Evolutionary conservation across 1,284 basidiomycete genomes (phyloP).

Genomic region (Rhizoctonia solani): DNA sequence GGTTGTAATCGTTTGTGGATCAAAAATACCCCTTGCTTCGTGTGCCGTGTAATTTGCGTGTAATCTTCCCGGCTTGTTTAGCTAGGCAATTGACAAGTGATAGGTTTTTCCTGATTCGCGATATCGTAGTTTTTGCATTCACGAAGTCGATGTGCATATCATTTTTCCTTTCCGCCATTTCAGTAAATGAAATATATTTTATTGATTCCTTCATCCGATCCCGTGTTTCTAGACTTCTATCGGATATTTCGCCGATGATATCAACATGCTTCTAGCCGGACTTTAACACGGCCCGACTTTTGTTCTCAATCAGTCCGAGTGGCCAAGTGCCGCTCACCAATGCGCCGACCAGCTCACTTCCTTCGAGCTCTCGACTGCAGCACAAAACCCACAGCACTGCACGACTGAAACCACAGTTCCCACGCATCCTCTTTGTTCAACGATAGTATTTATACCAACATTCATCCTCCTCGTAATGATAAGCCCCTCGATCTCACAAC

Average conservation of each 20-base stretch:
- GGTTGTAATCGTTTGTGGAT: constrained; percentile 22
- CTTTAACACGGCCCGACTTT: too few relatives aligned
- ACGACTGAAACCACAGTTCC: neutral
- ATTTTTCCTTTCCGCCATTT: too few relatives aligned
- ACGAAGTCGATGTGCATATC: too few relatives aligned
- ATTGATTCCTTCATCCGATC: too few relatives aligned
- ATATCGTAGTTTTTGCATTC: too few relatives aligned
- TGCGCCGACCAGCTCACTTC: constrained; percentile 29
- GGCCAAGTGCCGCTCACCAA: too few relatives aligned
- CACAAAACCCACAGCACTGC: neutral
- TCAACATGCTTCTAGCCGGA: too few relatives aligned
- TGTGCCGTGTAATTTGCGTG: constrained; percentile 3
- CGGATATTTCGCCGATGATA: too few relatives aligned
- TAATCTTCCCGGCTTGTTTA: neutral
- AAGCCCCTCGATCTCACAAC: neutral
- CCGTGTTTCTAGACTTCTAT: too few relatives aligned
- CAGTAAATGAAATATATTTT: too few relatives aligned
- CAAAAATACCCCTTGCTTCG: constrained; percentile 18
- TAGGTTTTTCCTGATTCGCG: neutral
- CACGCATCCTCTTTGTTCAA: constrained; percentile 5
- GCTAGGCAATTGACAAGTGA: neutral
- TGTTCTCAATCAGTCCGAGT: too few relatives aligned
- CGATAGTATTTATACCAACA: neutral
- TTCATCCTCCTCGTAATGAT: neutral
- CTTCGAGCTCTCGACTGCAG: neutral